Evolutionary conservation across 257 asterid genomes (phyloP).

Genomic region (Agastache rugosa): DNA sequence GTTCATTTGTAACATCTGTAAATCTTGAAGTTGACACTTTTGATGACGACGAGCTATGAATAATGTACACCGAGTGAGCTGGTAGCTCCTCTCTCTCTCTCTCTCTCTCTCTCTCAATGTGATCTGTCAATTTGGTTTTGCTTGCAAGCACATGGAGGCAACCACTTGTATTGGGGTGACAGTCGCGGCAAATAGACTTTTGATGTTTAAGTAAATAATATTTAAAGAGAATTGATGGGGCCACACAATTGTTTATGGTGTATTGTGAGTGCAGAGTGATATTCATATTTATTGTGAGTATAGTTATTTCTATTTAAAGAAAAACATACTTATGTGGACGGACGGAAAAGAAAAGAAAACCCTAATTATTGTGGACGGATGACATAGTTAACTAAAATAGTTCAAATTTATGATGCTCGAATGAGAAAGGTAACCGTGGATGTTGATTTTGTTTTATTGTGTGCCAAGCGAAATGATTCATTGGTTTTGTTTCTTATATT

Average conservation of each 20-base stretch:
- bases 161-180: conserved; percentile 3
- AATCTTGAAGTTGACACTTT: conserved; percentile 34
- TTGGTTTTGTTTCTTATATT: conserved; percentile 7
- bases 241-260: background rate
- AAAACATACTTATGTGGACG: too few relatives aligned
- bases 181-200: background rate
- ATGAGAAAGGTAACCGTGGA: background rate
- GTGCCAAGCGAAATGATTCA: background rate
- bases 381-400: background rate
- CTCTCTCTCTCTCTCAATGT: conserved; percentile 9
- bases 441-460: background rate
- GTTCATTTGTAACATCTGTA: conserved; percentile 47
- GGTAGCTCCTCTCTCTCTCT: conserved; percentile 25
- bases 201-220: background rate
- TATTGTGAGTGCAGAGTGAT: too few relatives aligned
- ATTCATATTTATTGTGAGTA: too few relatives aligned
- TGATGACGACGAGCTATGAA: conserved; percentile 34
- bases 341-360: too few relatives aligned
- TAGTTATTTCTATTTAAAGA: too few relatives aligned
- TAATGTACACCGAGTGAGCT: conserved; percentile 30
- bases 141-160: conserved; percentile 32
- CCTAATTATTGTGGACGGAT: too few relatives aligned
- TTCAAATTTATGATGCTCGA: background rate
- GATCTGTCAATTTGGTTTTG: conserved; percentile 17
- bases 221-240: background rate